These are phyloP conservation scores for Teratosphaeria destructans DNA, from an alignment of 2,329 filamentous ascomycete genomes.

Conservation along the genomic window DNA sequence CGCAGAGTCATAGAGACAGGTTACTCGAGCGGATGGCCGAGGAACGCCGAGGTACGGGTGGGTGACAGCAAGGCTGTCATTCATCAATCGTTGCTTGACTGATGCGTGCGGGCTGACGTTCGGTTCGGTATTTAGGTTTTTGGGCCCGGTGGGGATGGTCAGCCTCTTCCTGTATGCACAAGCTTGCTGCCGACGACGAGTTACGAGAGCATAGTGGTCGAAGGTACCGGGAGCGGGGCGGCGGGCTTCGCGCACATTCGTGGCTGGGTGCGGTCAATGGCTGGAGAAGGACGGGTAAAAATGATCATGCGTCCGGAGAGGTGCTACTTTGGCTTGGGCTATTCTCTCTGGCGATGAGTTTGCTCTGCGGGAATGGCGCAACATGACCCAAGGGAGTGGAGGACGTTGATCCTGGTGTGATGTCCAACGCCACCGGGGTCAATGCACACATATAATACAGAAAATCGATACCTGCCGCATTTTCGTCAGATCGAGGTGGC, in stretches of 20 bases:
- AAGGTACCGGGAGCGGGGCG: not conserved
- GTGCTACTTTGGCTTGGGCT: no score
- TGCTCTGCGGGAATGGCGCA: no score
- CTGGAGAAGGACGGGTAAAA: no score
- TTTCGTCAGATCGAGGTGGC: not conserved
- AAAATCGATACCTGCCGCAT: not conserved
- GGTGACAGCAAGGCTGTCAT: no score
- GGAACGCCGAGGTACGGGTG: no score
- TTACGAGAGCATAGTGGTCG: not conserved
- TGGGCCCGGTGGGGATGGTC: not conserved
- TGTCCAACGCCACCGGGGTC: not conserved
- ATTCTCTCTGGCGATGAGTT: no score
- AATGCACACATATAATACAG: not conserved
- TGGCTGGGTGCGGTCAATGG: not conserved
- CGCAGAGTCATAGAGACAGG: no score
- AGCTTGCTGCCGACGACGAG: not conserved
- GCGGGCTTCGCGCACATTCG: not conserved
- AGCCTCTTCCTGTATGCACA: not conserved
- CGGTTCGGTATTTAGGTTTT: not conserved
- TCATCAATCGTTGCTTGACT: no score
- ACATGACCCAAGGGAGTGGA: no score
- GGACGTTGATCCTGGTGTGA: no score
- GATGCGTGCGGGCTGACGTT: no score
- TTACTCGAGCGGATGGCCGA: no score
- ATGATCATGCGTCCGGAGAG: not conserved